A percentile compares a stretch with the other conserved stretches of the same genome.
phyloP scores from a whole-genome alignment of 2,329 filamentous ascomycete genomes.

The Aspergillus fumigatiaffinis region DNA sequence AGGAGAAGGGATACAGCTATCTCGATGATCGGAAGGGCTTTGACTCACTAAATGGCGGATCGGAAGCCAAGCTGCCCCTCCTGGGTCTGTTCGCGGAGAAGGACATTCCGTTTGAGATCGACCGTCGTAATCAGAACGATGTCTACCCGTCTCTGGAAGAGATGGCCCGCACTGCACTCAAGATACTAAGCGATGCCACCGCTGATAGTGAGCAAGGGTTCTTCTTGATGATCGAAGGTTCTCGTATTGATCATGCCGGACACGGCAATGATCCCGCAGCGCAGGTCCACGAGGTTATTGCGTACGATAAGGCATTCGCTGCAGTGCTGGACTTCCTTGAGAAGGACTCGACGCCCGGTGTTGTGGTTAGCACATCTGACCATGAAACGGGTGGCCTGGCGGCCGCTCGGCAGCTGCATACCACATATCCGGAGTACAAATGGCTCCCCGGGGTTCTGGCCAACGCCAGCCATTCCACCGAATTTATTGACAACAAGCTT shows the following conservation, averaged over 20 bases:
- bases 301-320: conserved; percentile 83
- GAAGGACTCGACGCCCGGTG: conserved; percentile 63
- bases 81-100: conserved; percentile 77
- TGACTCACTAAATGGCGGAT: conserved; percentile 65
- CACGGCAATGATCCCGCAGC: conserved; percentile 80
- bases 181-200: conserved; percentile 75
- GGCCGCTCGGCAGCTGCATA: conserved; percentile 67
- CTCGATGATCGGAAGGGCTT: conserved; percentile 69
- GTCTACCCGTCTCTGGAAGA: conserved; percentile 85
- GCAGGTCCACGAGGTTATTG: conserved; percentile 88
- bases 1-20: conserved; percentile 77
- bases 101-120: conserved; percentile 91
- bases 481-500: conserved; percentile 64
- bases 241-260: conserved; percentile 91
- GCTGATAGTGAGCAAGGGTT: conserved; percentile 83
- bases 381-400: conserved; percentile 93
- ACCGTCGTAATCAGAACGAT: conserved; percentile 73
- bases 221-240: conserved; percentile 98
- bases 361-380: conserved; percentile 87
- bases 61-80: conserved; percentile 69
- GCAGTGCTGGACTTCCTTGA: conserved; percentile 81
- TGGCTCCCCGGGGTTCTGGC: conserved; percentile 84
- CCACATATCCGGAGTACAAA: conserved; percentile 62
- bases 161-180: conserved; percentile 81
- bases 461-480: conserved; percentile 71